These are phyloP conservation scores for Rhodomyrtus tomentosa DNA, from an alignment of 345 rosid genomes.

Conservation along the genomic window DNA sequence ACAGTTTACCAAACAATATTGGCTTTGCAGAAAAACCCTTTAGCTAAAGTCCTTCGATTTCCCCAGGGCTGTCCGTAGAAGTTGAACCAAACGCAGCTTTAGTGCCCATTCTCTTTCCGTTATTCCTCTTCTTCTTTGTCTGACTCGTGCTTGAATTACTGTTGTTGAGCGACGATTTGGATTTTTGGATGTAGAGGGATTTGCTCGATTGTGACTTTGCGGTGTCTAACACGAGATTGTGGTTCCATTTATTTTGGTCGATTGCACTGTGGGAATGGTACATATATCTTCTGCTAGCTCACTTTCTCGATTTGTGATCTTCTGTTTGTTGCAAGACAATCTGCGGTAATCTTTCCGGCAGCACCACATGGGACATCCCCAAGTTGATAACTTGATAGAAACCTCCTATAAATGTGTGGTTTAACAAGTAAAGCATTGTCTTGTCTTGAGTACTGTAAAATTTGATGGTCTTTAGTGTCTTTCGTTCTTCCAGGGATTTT, in stretches of 20 bases:
- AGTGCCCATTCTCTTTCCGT: not conserved
- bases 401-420: not conserved
- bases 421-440: not conserved
- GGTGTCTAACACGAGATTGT: not conserved
- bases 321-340: not conserved
- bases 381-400: not conserved
- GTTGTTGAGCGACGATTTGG: not conserved
- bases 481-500: not conserved
- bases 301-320: not conserved
- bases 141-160: not conserved
- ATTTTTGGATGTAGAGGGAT: not conserved
- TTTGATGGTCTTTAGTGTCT: not conserved
- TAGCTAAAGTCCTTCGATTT: no score
- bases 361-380: not conserved
- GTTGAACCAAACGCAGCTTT: not conserved
- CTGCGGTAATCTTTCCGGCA: not conserved
- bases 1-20: no score
- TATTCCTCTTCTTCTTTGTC: not conserved
- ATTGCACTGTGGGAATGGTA: not conserved
- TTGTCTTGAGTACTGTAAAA: not conserved
- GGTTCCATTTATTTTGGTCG: not conserved
- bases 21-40: no score
- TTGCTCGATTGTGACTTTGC: not conserved
- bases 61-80: not conserved
- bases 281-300: not conserved